Base-by-base conservation (phyloP, 1,284 basidiomycete species). In the Tylopilus orsonianus region DNA sequence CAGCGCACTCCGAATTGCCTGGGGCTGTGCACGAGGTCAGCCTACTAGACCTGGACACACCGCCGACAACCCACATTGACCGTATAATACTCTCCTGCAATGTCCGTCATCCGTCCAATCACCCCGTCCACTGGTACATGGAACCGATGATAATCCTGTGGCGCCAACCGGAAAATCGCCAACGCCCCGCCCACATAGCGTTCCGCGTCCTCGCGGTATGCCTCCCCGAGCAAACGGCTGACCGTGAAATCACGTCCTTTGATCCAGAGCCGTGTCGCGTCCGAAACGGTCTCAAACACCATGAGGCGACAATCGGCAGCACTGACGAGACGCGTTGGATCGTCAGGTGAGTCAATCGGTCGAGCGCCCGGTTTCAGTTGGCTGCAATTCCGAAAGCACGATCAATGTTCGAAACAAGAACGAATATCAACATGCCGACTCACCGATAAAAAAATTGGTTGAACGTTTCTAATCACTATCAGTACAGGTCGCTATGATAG, bases 61-160 rank as follows among this genome's bases (percentile, higher is more conserved):
- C 16, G 8, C 29, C 29, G 14, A 60, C 58, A 40, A 74, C 84
- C 54, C 56, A 88, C 85, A 55, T 94, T 95, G 54, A 95, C 93
- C 0, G 93, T 96, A 67, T 95, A 96, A 67, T 95, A 96, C 64
- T 94, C 90, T 14, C 93, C 92, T 3, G 81, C 56, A 53, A 95
- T 88, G 57, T 86, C 78, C 2, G 81, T 85, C 81, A 93, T 91
- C 37, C 75, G 77, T 16, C 92, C 93, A 29, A 96, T 80, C 20
- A 65, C 79, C 0, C 93, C 95, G 56, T 93, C 87, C 16, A 96
- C 91, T 0, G 94, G 93, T 0, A 85, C 86, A 67, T 98, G 95
- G 78, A 95, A 98, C 0, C 96, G 86, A 68, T 99, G 96, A 62
- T 99, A 99, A 65, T 97, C 94, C 66, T 94, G 93, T 0, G 94